Percentiles rank a stretch among this genome's conserved stretches.
Conservation (phyloP, 495 filamentous ascomycete species). For the Astrothelium subdiscretum region DNA sequence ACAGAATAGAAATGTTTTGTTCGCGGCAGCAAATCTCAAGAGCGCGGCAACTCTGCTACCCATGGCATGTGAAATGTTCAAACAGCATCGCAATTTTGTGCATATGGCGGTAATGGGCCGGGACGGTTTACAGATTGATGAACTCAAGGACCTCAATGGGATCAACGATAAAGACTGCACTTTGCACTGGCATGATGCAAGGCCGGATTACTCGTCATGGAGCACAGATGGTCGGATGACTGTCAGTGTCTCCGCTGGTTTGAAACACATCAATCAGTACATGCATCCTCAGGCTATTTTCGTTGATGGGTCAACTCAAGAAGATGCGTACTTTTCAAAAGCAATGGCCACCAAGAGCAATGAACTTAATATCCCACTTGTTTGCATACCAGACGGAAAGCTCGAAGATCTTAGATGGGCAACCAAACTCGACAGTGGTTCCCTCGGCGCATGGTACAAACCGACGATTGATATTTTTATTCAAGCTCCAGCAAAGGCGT, state of each 20-base stretch:
- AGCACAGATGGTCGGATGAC: constrained; percentile 42
- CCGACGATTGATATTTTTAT: constrained; percentile 65
- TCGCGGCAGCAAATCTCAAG: constrained; percentile 44
- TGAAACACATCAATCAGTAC: constrained; percentile 37
- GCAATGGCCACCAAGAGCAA: constrained; percentile 37
- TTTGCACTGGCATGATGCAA: constrained; percentile 48
- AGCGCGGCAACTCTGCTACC: constrained; percentile 46
- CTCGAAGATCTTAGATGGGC: constrained; percentile 61
- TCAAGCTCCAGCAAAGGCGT: constrained; percentile 52
- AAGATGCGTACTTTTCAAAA: constrained; percentile 44
- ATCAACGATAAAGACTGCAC: constrained; percentile 39
- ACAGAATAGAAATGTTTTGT: constrained; percentile 45
- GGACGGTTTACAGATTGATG: constrained; percentile 39
- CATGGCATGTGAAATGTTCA: constrained; percentile 49
- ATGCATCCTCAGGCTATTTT: constrained; percentile 49
- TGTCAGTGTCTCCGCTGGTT: constrained; percentile 21
- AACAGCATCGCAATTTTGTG: constrained; percentile 43
- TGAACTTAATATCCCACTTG: constrained; percentile 38
- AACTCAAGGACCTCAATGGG: constrained; percentile 45
- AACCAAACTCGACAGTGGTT: constrained; percentile 57
- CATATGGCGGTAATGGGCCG: constrained; percentile 48
- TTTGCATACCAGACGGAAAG: constrained; percentile 53
- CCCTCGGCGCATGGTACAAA: constrained; percentile 64
- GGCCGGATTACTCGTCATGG: constrained; percentile 37
- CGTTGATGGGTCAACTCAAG: constrained; percentile 37